A percentile compares a stretch with the other conserved stretches of the same genome.
These are phyloP conservation scores for Casuarina equisetifolia DNA, from an alignment of 306 rosid genomes.

Conservation along the genomic window DNA sequence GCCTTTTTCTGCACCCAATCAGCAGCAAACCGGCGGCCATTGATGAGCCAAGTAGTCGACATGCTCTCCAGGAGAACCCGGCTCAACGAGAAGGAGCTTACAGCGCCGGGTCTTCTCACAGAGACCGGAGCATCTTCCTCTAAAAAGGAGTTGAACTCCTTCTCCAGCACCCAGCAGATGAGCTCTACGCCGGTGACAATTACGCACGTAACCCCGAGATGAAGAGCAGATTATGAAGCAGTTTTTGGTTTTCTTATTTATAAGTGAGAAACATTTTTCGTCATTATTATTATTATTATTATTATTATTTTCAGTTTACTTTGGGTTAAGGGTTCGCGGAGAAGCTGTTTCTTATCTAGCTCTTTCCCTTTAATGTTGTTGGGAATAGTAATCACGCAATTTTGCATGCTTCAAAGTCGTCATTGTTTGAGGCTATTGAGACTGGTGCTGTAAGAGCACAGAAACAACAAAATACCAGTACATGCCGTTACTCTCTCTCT, in stretches of 20 bases:
- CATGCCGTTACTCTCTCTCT: background rate
- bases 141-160: slow-evolving; percentile 26
- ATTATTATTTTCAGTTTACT: background rate
- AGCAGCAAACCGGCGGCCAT: slow-evolving; percentile 70
- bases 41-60: slow-evolving; percentile 69
- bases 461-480: background rate
- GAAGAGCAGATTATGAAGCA: slow-evolving; percentile 26
- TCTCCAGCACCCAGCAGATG: slow-evolving; percentile 34
- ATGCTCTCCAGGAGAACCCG: slow-evolving; percentile 77
- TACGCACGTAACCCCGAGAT: slow-evolving; percentile 65
- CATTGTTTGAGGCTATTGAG: background rate
- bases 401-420: background rate
- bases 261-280: background rate
- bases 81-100: slow-evolving; percentile 68
- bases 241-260: background rate
- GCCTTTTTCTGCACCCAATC: slow-evolving; percentile 92
- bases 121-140: slow-evolving; percentile 48
- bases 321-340: background rate
- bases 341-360: background rate
- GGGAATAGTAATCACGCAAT: background rate
- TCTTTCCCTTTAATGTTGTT: background rate
- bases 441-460: background rate
- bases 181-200: slow-evolving; percentile 43
- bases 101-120: slow-evolving; percentile 77
- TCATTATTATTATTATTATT: background rate